These are phyloP conservation scores for Xylariaceae sp. DNA, from an alignment of 2,329 filamentous ascomycete species.

Conservation along the genomic window DNA sequence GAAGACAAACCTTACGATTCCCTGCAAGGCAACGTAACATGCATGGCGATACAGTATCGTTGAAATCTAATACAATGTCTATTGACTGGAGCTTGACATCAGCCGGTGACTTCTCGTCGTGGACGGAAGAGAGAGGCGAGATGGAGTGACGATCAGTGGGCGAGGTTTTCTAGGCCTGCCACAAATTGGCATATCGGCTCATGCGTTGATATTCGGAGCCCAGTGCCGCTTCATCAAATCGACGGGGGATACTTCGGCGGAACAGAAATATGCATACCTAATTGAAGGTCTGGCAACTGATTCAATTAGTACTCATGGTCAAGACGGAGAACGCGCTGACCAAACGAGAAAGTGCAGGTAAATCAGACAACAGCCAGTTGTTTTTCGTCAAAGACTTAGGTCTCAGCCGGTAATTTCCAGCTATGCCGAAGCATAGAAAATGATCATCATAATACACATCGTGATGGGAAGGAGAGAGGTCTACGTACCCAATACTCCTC, in stretches of 20 bases:
- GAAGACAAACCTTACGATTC: conserved; percentile 8
- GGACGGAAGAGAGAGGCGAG: conserved; percentile 5
- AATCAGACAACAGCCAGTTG: conserved; percentile 81
- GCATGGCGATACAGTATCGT: not conserved
- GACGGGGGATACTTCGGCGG: conserved; percentile 25
- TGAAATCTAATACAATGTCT: not conserved
- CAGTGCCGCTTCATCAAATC: conserved; percentile 91
- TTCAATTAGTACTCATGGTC: conserved; percentile 27
- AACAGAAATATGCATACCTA: conserved; percentile 31
- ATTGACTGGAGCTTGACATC: conserved; percentile 4
- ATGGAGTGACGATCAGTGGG: conserved; percentile 67
- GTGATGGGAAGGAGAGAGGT: not conserved
- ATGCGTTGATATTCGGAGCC: conserved; percentile 71
- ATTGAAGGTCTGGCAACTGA: conserved; percentile 3
- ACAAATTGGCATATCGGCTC: conserved; percentile 86
- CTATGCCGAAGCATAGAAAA: conserved; percentile 65
- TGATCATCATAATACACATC: conserved; percentile 55
- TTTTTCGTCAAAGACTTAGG: conserved; percentile 68
- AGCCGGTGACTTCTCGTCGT: not conserved
- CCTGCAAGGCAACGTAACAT: too few relatives aligned
- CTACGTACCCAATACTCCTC: conserved; percentile 13
- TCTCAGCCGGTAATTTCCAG: conserved; percentile 98
- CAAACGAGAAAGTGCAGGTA: not conserved
- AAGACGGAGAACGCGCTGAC: not conserved
- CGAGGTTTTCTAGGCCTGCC: conserved; percentile 99